Conservation (phyloP, 768 basidiomycete genomes). For the Chlorophyllum brunneum region DNA sequence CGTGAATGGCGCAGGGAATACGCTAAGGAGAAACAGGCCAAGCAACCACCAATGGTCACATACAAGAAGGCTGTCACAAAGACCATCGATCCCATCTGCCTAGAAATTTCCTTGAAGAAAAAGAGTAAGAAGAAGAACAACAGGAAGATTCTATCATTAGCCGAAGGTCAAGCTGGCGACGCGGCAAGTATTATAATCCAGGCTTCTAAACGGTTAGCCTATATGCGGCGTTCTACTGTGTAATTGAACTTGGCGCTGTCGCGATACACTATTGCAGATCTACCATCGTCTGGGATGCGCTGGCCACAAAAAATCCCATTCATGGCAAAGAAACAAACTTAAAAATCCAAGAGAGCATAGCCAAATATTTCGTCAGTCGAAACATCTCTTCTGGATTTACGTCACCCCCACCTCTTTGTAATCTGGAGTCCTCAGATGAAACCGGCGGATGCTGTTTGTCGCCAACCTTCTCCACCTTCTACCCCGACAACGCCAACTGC, state of each 20-base stretch:
- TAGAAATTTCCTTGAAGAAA: background rate
- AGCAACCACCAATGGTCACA: background rate
- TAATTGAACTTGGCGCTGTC: no score
- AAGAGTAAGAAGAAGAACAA: background rate
- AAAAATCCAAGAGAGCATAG: no score
- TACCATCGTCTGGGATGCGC: no score
- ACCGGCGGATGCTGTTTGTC: background rate
- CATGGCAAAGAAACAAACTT: no score
- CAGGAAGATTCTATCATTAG: background rate
- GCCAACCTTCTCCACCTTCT: background rate
- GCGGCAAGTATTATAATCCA: no score
- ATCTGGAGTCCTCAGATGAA: background rate
- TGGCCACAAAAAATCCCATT: no score
- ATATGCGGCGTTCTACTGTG: no score
- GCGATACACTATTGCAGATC: no score
- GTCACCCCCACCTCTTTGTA: background rate
- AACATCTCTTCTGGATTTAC: background rate
- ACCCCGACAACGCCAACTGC: background rate
- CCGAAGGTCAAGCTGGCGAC: background rate
- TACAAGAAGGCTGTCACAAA: background rate
- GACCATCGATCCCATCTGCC: background rate
- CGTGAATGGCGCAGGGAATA: background rate
- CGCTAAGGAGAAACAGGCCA: background rate
- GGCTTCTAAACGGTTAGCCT: no score
- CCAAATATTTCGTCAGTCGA: no score